Conservation (phyloP, 306 rosid species). For the Erythrophleum fordii region DNA sequence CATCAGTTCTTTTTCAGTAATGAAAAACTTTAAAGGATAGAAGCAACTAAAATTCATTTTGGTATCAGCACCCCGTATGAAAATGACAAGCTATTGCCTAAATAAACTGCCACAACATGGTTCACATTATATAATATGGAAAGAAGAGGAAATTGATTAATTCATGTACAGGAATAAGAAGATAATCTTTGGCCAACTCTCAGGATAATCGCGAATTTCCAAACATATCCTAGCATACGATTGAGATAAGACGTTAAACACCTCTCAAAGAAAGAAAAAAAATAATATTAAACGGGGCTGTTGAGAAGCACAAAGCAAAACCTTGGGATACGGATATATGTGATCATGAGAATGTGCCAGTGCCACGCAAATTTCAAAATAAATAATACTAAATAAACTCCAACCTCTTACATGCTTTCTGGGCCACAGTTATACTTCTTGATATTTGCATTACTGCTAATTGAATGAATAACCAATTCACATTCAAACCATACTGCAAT, state of each 20-base stretch:
- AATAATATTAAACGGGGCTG: neutral
- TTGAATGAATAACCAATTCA: constrained; percentile 38
- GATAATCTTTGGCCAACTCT: constrained; percentile 32
- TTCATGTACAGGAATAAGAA: constrained; percentile 34
- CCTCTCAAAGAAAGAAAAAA: neutral
- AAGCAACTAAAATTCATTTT: neutral
- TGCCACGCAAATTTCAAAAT: constrained; percentile 18
- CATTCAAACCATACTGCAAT: constrained; percentile 30
- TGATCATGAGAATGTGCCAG: neutral
- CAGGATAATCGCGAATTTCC: constrained; percentile 13
- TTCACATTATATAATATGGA: neutral
- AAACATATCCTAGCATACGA: constrained; percentile 19
- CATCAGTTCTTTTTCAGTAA: neutral
- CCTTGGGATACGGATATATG: constrained; percentile 30
- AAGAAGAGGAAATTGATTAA: neutral
- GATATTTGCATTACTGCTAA: constrained; percentile 47
- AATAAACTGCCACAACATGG: neutral
- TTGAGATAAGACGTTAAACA: neutral
- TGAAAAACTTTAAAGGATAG: neutral
- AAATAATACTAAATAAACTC: neutral
- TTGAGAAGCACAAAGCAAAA: constrained; percentile 48
- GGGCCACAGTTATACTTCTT: constrained; percentile 28
- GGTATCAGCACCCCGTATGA: neutral
- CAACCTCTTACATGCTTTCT: neutral
- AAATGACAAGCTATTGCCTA: neutral